Conservation (phyloP, 1,139 yeast species). For the Kazachstania sp. region DNA sequence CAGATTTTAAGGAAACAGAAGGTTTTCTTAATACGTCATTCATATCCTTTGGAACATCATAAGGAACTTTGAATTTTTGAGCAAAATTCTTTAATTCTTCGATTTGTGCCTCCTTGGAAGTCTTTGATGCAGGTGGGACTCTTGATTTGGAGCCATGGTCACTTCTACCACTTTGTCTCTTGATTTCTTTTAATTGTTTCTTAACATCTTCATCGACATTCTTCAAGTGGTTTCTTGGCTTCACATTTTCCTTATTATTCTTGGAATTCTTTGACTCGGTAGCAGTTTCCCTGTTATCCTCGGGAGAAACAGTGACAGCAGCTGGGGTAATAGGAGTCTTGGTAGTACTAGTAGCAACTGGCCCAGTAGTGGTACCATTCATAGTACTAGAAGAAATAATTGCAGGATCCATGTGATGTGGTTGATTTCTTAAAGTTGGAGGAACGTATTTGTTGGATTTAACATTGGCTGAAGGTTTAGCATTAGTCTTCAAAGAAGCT, state of each 20-base stretch:
- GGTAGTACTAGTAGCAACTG: neutral
- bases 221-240: neutral
- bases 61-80: constrained; percentile 71
- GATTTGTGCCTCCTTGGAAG: constrained; percentile 52
- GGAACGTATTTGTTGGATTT: constrained; percentile 34
- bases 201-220: constrained; percentile 1
- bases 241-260: neutral
- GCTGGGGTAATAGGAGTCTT: neutral
- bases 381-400: constrained; percentile 43
- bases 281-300: constrained; percentile 5
- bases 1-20: constrained; percentile 2
- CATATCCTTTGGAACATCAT: constrained; percentile 65
- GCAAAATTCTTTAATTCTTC: constrained; percentile 78
- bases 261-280: neutral
- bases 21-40: constrained; percentile 47
- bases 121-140: constrained; percentile 9
- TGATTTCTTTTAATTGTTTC: constrained; percentile 5
- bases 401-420: constrained; percentile 68
- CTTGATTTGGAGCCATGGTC: constrained; percentile 15
- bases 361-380: neutral
- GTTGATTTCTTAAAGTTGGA: constrained; percentile 58
- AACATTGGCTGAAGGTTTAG: constrained; percentile 18
- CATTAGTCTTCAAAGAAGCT: constrained; percentile 45
- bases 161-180: constrained; percentile 20
- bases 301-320: neutral